Evolutionary conservation across 116 monocot genomes (phyloP).

Genomic region (Phalaenopsis hybrid): DNA sequence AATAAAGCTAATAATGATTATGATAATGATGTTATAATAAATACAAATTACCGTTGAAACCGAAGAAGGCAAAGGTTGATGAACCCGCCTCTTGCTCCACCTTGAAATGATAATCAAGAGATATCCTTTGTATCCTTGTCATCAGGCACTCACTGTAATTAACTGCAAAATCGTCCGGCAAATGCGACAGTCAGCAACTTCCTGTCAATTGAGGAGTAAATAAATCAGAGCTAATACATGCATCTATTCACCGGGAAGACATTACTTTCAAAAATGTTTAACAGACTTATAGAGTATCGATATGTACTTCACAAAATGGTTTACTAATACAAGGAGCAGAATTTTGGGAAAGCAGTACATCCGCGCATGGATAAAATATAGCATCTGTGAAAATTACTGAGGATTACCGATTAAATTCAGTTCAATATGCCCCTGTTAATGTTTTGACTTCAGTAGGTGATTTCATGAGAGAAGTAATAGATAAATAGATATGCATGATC

Average conservation of each 20-base stretch:
- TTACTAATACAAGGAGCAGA: not conserved
- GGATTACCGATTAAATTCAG: not conserved
- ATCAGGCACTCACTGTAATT: conserved; percentile 34
- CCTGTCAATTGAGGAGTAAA: conserved; percentile 35
- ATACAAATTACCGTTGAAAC: conserved; percentile 34
- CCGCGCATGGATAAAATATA: not conserved
- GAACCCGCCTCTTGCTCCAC: conserved; percentile 38
- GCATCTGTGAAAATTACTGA: not conserved
- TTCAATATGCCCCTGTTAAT: not conserved
- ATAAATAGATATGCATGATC: not conserved
- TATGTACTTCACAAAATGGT: not conserved
- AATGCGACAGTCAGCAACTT: conserved; percentile 39
- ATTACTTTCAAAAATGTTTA: not conserved
- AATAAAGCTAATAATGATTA: not conserved
- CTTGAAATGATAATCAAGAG: conserved; percentile 30
- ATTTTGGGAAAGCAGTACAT: not conserved
- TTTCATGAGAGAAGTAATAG: not conserved
- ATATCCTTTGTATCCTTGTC: conserved; percentile 47
- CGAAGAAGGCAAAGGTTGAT: conserved; percentile 35
- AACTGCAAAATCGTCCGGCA: conserved; percentile 41
- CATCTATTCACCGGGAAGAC: not conserved
- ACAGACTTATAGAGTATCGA: not conserved
- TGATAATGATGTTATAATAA: not conserved
- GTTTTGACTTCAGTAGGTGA: not conserved
- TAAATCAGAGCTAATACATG: conserved; percentile 24